Evolutionary conservation across 768 basidiomycete genomes (phyloP), one percentile per base, ranked within the genome.

Genomic region (Boletellus ananas): DNA sequence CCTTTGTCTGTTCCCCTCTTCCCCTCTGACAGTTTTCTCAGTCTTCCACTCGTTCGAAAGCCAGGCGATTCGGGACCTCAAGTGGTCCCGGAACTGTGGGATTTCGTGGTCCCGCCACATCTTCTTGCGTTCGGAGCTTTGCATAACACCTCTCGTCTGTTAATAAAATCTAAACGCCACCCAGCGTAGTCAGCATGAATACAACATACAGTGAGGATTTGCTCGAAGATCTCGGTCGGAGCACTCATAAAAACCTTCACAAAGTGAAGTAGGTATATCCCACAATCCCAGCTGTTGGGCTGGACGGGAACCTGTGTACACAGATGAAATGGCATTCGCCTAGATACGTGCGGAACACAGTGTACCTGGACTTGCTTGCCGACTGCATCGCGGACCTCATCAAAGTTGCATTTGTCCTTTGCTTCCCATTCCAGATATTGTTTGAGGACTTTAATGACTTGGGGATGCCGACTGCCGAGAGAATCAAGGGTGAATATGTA

Each of bases 401-500:
- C 67, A 6, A 73, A 52, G 1, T 71, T 60, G 50, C 72, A 74
- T 71, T 93, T 94, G 62, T 91, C 83, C 53, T 70, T 70, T 0
- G 94, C 94, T 63, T 99, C 96, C 57, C 75, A 68, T 33, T 68
- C 68, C 18, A 98, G 79, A 66, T 95, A 99, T 23, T 69, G 58
- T 36, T 66, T 68, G 17, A 99, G 77, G 31, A 74, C 76, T 42
- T 72, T 84, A 36, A 75, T 66, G 5, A 82, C 91, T 29, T 80
- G 75, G 0, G 75, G 74, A 67, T 97, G 94, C n/a, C 72, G 70
- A 13, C 73, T 71, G 5, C 87, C 86, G 40, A 99, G 76, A 2
- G 95, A 98, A 65, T 99, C 96, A 47, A 99, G 79, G 0, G 85
- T 91, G 63, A 94, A 84, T 31, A 99, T 85, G 55, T 81, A 83